phyloP scores from a whole-genome alignment of 305 asterid genomes.

The Fraxinus velutina region DNA sequence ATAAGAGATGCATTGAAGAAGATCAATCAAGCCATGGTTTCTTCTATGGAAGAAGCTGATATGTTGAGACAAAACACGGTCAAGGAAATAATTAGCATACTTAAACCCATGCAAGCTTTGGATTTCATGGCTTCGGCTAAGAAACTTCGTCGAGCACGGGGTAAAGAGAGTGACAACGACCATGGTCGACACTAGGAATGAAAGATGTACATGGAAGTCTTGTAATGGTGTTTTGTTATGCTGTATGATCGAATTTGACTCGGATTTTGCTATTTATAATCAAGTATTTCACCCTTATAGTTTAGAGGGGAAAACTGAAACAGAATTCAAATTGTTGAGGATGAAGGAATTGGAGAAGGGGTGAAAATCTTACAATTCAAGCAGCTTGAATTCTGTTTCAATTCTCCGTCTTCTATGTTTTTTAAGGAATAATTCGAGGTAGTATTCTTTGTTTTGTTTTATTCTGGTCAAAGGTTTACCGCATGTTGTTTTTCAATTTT shows the following conservation, averaged over 20 bases:
- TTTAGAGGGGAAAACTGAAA: background rate
- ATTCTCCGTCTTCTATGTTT: background rate
- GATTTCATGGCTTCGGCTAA: conserved; percentile 33
- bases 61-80: conserved; percentile 27
- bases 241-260: background rate
- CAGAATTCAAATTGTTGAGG: background rate
- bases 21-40: conserved; percentile 16
- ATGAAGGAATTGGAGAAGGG: background rate
- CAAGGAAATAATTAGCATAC: conserved; percentile 16
- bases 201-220: background rate
- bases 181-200: conserved; percentile 10
- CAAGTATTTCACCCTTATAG: background rate
- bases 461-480: background rate
- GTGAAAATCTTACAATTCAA: background rate
- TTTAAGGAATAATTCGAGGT: background rate
- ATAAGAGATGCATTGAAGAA: conserved; percentile 14
- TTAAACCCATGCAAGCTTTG: conserved; percentile 31
- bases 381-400: background rate
- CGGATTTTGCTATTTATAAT: background rate
- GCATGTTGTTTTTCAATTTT: background rate
- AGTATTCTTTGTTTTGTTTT: background rate
- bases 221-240: background rate
- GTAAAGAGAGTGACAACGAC: conserved; percentile 18
- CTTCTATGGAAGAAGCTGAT: conserved; percentile 30
- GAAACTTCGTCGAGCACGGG: conserved; percentile 34